A percentile compares a stretch with the other conserved stretches of the same genome.
These are phyloP conservation scores for Schrenkiella parvula DNA, from an alignment of 345 rosid genomes.

Conservation along the genomic window DNA sequence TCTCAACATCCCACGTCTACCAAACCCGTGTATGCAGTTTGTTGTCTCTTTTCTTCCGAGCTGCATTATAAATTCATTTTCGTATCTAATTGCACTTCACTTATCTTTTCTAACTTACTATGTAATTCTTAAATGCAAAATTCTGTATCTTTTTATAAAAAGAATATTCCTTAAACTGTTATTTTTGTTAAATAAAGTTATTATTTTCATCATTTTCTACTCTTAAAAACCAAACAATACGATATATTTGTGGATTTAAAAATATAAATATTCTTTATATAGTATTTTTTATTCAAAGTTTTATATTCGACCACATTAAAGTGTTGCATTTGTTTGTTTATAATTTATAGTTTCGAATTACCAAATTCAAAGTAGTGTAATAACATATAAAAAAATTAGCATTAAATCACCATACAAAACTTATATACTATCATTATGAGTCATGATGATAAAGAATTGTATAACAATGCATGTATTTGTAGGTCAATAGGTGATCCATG, in stretches of 20 bases:
- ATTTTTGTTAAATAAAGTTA: neutral
- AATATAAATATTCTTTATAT: too few species aligned
- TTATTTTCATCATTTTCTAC: neutral
- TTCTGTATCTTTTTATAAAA: neutral
- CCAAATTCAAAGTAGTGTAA: neutral
- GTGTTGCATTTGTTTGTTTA: too few species aligned
- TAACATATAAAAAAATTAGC: neutral
- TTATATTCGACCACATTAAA: too few species aligned
- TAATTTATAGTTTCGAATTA: neutral
- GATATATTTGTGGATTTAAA: too few species aligned
- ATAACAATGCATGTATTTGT: neutral
- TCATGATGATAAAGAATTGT: neutral
- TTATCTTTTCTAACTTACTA: neutral
- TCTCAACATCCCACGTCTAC: neutral
- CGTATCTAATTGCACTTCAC: neutral
- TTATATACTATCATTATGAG: neutral
- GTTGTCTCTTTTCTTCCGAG: neutral
- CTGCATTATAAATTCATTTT: neutral
- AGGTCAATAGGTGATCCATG: constrained; percentile 9
- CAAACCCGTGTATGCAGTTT: constrained; percentile 14
- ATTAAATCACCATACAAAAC: neutral
- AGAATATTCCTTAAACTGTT: neutral
- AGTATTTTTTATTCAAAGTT: too few species aligned
- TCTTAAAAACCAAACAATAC: neutral
- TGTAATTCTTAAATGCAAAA: neutral